Evolutionary conservation across 2,329 filamentous ascomycete species (phyloP).

Genomic region (Aspergillus ochraceus): DNA sequence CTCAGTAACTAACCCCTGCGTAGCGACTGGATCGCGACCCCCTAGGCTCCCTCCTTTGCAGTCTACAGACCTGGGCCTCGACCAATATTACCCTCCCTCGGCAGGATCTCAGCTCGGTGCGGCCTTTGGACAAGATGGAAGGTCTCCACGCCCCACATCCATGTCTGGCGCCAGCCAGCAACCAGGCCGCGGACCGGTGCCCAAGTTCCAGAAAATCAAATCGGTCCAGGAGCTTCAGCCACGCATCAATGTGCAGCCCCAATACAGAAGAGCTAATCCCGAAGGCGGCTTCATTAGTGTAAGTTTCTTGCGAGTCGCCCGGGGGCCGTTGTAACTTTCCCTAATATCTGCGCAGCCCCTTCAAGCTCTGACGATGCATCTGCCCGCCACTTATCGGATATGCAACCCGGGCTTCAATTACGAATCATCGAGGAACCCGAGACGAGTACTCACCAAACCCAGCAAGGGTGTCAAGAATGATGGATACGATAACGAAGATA

Average conservation of each 20-base stretch:
- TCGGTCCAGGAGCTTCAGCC: slow-evolving; percentile 73
- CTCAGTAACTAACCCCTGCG: slow-evolving; percentile 17
- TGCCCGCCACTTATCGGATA: slow-evolving; percentile 95
- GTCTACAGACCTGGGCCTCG: slow-evolving; percentile 64
- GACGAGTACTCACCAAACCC: slow-evolving; percentile 92
- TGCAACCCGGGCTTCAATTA: slow-evolving; percentile 99
- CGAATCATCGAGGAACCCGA: slow-evolving; percentile 93
- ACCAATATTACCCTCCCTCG: slow-evolving; percentile 71
- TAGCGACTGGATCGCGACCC: slow-evolving; percentile 47
- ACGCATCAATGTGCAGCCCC: slow-evolving; percentile 80
- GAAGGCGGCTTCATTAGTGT: slow-evolving; percentile 98
- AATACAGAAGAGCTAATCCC: slow-evolving; percentile 89
- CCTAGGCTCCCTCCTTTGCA: slow-evolving; percentile 76
- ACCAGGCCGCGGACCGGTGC: slow-evolving; percentile 66
- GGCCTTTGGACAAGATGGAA: slow-evolving; percentile 56
- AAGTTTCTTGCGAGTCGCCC: slow-evolving; percentile 39
- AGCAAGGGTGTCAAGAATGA: slow-evolving; percentile 99
- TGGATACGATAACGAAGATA: slow-evolving; percentile 98
- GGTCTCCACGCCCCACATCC: slow-evolving; percentile 49
- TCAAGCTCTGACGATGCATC: slow-evolving; percentile 89
- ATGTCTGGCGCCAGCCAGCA: slow-evolving; percentile 51
- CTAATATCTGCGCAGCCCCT: slow-evolving; percentile 64
- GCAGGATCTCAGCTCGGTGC: slow-evolving; percentile 71
- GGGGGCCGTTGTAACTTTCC: not conserved
- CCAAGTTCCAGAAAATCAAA: slow-evolving; percentile 80